Evolutionary conservation across 1,139 yeast genomes (phyloP).

Genomic region (Yamadazyma sp.): DNA sequence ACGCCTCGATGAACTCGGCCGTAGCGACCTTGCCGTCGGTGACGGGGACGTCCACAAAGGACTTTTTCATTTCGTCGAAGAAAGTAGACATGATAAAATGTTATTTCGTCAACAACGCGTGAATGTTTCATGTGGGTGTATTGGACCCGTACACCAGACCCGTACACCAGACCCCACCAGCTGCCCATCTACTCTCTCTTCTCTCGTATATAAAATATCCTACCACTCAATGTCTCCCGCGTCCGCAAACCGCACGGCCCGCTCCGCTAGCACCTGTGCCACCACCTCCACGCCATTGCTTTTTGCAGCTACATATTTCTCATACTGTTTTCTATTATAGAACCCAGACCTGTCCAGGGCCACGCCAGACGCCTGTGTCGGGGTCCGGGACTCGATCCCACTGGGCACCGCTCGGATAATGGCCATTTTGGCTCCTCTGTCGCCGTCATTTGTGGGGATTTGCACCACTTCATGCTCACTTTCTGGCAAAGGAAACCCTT

Average conservation of each 20-base stretch:
- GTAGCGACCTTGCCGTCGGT: slow-evolving; percentile 65
- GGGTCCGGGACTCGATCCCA: no score
- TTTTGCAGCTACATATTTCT: slow-evolving; percentile 19
- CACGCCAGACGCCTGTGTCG: no score
- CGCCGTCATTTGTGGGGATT: slow-evolving; percentile 54
- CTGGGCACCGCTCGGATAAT: slow-evolving; percentile 49
- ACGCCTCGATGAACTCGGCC: slow-evolving; percentile 74
- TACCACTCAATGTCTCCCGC: slow-evolving; percentile 34
- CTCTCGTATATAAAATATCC: not conserved
- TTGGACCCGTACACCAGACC: not conserved
- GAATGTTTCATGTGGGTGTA: no score
- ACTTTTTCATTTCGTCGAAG: slow-evolving; percentile 73
- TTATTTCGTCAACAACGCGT: not conserved
- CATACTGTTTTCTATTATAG: slow-evolving; percentile 31
- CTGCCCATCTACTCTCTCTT: not conserved
- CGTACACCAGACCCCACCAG: no score
- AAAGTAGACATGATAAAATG: slow-evolving; percentile 59
- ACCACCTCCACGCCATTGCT: slow-evolving; percentile 20
- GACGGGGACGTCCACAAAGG: slow-evolving; percentile 75
- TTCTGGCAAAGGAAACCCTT: slow-evolving; percentile 65
- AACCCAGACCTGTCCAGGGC: slow-evolving; percentile 18
- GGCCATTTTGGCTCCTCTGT: slow-evolving; percentile 47
- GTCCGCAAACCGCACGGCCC: slow-evolving; percentile 43
- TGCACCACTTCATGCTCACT: slow-evolving; percentile 60
- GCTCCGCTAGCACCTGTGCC: slow-evolving; percentile 2